A percentile compares a stretch with the other conserved stretches of the same genome.
These are phyloP conservation scores for Aspergillus steynii DNA, from an alignment of 495 filamentous ascomycete species.

Conservation along the genomic window DNA sequence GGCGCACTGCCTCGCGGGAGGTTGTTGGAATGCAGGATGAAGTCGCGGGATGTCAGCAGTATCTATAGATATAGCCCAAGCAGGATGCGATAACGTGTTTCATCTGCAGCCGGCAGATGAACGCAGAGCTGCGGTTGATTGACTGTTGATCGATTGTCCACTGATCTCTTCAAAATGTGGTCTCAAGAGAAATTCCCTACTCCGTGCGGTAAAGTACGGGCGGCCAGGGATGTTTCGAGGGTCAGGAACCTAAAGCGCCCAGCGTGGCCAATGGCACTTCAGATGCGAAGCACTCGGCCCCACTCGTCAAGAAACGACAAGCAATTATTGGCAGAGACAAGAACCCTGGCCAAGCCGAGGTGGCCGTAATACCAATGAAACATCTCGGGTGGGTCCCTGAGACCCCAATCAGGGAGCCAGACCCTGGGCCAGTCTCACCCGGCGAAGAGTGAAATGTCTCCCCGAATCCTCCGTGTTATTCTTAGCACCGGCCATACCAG, in stretches of 20 bases:
- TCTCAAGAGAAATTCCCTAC: too few relatives aligned
- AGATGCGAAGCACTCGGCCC: background rate
- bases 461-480: background rate
- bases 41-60: too few relatives aligned
- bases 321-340: conserved; percentile 22
- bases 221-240: background rate
- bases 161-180: too few relatives aligned
- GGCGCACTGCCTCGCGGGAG: background rate
- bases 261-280: background rate
- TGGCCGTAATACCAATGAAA: background rate
- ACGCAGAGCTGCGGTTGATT: background rate
- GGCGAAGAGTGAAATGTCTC: background rate
- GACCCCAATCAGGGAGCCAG: conserved; percentile 3
- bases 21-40: too few relatives aligned
- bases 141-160: background rate
- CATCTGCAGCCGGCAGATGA: background rate
- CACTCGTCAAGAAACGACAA: conserved; percentile 12
- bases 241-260: background rate
- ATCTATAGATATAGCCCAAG: too few relatives aligned
- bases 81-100: background rate
- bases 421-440: background rate
- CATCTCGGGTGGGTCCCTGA: background rate
- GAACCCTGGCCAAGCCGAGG: conserved; percentile 8
- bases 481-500: background rate
- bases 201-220: too few relatives aligned